A percentile compares a stretch with the other conserved stretches of the same genome.
Conservation (phyloP, 805 yeast species). For the Brettanomyces bruxellensis region DNA sequence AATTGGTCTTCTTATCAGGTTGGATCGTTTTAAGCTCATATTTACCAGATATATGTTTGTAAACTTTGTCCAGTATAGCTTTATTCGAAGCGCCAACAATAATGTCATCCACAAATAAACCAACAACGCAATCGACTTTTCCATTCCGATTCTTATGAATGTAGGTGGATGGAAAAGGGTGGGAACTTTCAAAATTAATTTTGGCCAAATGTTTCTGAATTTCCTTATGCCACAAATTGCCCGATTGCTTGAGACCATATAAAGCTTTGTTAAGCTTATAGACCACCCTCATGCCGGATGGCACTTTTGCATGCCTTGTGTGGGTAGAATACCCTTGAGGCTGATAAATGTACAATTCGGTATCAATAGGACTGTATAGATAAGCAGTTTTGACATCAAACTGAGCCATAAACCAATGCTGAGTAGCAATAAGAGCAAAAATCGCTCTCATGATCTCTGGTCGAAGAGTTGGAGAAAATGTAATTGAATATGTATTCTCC, state of each 20-base stretch:
- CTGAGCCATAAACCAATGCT: no score
- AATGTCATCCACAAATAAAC: no score
- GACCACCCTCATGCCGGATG: not conserved
- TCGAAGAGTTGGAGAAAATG: not conserved
- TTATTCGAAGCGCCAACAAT: not conserved
- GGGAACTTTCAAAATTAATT: no score
- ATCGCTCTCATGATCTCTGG: no score
- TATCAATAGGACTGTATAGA: no score
- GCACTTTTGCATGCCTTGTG: no score
- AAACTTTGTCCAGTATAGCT: not conserved
- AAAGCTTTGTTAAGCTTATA: slow-evolving; percentile 3
- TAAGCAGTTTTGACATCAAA: no score
- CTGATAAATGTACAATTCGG: no score
- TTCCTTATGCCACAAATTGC: not conserved
- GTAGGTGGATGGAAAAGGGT: not conserved
- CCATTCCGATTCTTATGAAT: not conserved
- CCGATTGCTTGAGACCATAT: slow-evolving; percentile 4
- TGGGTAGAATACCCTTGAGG: no score
- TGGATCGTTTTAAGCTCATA: not conserved
- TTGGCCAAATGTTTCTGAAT: no score
- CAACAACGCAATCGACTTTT: not conserved
- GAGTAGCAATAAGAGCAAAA: no score
- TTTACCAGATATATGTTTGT: no score
- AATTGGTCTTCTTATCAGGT: not conserved
- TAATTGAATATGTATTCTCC: not conserved